phyloP scores from a whole-genome alignment of 1,284 basidiomycete genomes.

The Heterobasidion parviporum region DNA sequence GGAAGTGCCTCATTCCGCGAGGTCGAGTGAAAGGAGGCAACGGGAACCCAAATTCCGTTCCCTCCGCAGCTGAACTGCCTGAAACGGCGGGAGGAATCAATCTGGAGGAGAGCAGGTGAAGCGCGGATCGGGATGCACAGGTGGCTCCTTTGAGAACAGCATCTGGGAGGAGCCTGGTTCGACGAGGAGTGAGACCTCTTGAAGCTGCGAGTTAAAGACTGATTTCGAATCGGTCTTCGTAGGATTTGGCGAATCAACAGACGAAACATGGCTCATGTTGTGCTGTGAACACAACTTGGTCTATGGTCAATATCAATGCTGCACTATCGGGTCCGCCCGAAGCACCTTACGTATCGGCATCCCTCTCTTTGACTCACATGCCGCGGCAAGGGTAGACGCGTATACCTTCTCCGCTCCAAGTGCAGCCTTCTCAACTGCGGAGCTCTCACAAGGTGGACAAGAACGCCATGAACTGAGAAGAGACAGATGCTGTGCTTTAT shows the following conservation, averaged over 20 bases:
- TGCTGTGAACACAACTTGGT: not conserved
- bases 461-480: no score
- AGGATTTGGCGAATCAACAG: constrained; percentile 3
- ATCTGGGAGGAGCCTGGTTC: not conserved
- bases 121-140: constrained; percentile 1
- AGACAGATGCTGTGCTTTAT: no score
- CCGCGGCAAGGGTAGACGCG: not conserved
- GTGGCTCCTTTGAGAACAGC: not conserved
- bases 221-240: constrained; percentile 5
- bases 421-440: not conserved
- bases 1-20: constrained; percentile 23
- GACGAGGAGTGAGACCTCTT: constrained; percentile 4
- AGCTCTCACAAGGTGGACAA: not conserved
- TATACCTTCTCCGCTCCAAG: not conserved
- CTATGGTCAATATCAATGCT: not conserved
- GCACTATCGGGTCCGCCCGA: not conserved
- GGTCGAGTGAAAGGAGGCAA: constrained; percentile 34
- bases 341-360: not conserved
- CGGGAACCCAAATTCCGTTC: not conserved
- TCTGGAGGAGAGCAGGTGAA: constrained; percentile 5
- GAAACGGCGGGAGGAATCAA: not conserved
- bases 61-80: not conserved
- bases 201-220: not conserved
- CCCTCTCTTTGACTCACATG: not conserved
- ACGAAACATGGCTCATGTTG: constrained; percentile 23